Base-by-base conservation (phyloP, 2,329 filamentous ascomycete species). In the Mycosphaerella arachidis region DNA sequence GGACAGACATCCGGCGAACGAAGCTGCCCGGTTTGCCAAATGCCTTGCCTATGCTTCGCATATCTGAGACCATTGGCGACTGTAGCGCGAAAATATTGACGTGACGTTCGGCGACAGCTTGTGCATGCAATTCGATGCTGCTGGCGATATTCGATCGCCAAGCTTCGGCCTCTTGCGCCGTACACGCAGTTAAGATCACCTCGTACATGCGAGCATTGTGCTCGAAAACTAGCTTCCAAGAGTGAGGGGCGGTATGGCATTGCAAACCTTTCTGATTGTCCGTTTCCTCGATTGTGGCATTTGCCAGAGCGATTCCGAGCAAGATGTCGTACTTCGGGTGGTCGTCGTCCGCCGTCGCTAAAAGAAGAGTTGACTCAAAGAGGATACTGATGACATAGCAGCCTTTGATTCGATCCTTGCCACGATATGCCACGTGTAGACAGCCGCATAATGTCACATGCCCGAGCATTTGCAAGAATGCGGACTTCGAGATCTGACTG, bases 201-300 rank as follows among this genome's bases (percentile, higher is more conserved):
- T 97, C 93, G 71, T 90, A 93, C 56, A 93, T 79, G 61, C 89
- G 86, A 65, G 89, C 84, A 58, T 88, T 82, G 65, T 85, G 84
- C 71, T 94, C 87, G 69, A 97, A 97, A 2, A 91, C 81, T 10
- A 97, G 70, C 72, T 97, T 99, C 93, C 92, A 97, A 1, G 92
- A 94, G 73, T 90, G 90, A 0, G 90, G 86, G 0, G 90, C 90
- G 3, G 89, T 90, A 64, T 94, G 88, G 69, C 92, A 97, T 79
- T 93, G 91, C 7, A 97, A 73, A 0, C 90, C 90, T 80, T 85
- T 82, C 20, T 88, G 87, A 71, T 93, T 92, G 70, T 92, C 88
- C 3, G 84, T 78, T 58, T 89, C 84, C 71, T 92, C 89, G 31
- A 94, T 75, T 59, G 79, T 87, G 53, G 86, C 78, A 60, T 84